phyloP scores from a whole-genome alignment of 2,329 filamentous ascomycete species.

The Pseudocercospora vitis region DNA sequence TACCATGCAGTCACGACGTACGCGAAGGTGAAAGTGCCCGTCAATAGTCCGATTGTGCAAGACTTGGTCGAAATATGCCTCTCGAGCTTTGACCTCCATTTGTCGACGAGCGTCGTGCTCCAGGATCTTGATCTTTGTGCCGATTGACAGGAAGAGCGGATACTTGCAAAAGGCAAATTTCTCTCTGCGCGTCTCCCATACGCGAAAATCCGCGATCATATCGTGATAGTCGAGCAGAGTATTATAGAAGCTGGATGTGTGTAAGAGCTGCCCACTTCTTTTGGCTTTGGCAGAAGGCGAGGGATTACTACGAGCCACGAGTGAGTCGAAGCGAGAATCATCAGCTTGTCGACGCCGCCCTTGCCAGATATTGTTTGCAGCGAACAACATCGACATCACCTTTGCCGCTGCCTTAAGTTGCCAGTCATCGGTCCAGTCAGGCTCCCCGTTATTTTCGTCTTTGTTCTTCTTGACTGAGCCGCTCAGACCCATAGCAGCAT shows the following conservation, averaged over 20 bases:
- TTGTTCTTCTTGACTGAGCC: conserved; percentile 49
- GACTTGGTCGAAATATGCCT: conserved; percentile 89
- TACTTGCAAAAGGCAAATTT: conserved; percentile 91
- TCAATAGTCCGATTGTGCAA: conserved; percentile 71
- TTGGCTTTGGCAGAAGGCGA: conserved; percentile 33
- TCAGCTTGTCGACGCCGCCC: conserved; percentile 23
- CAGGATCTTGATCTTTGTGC: conserved; percentile 86
- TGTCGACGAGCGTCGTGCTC: conserved; percentile 85
- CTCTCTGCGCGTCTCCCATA: conserved; percentile 73
- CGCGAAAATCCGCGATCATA: conserved; percentile 79
- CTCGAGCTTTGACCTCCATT: conserved; percentile 83
- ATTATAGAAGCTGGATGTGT: conserved; percentile 85
- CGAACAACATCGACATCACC: conserved; percentile 77
- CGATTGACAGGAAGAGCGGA: conserved; percentile 86
- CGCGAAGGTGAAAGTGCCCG: conserved; percentile 68
- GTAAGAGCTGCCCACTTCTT: conserved; percentile 63
- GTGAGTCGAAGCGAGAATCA: conserved; percentile 16
- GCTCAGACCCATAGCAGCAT: conserved; percentile 68
- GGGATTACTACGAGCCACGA: conserved; percentile 32
- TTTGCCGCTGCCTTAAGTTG: conserved; percentile 79
- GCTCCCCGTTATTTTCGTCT: conserved; percentile 55
- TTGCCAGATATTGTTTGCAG: conserved; percentile 67
- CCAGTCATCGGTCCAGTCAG: conserved; percentile 79
- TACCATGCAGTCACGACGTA: conserved; percentile 81
- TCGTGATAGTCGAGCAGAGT: conserved; percentile 84